phyloP scores from a whole-genome alignment of 352 stramenopile genomes.

The Peronospora tabacina region DNA sequence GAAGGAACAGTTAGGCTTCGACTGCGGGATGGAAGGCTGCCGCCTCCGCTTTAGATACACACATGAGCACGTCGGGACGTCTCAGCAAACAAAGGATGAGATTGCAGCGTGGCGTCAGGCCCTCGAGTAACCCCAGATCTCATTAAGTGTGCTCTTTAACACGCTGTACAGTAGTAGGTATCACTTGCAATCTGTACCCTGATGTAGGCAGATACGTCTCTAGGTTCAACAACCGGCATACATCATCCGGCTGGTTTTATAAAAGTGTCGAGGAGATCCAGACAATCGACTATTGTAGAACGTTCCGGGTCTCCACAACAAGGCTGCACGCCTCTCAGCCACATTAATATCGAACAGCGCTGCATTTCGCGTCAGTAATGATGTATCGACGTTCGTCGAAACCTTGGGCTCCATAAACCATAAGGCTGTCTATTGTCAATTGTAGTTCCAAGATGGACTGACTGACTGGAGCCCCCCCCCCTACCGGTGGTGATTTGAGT shows the following conservation, averaged over 20 bases:
- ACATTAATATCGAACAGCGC: conserved; percentile 31
- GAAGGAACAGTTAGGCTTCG: conserved; percentile 33
- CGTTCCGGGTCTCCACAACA: conserved; percentile 19
- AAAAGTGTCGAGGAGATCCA: conserved; percentile 8
- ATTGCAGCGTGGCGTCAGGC: conserved; percentile 50
- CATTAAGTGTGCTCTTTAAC: conserved; percentile 8
- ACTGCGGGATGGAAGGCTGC: conserved; percentile 53
- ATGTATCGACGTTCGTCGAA: background rate
- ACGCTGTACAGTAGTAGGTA: conserved; percentile 1
- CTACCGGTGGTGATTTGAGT: conserved; percentile 8
- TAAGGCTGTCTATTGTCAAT: conserved; percentile 1
- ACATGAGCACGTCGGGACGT: conserved; percentile 62
- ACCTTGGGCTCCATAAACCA: conserved; percentile 4
- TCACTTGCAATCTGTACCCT: background rate
- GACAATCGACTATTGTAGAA: conserved; percentile 7
- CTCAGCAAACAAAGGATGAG: conserved; percentile 48
- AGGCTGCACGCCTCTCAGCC: conserved; percentile 8
- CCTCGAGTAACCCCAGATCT: conserved; percentile 6
- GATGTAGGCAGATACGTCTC: conserved; percentile 13
- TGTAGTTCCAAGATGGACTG: background rate
- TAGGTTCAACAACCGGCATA: background rate
- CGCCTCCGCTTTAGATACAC: conserved; percentile 59
- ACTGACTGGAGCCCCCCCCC: background rate
- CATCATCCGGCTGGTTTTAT: conserved; percentile 2
- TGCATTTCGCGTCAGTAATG: conserved; percentile 8